Evolutionary conservation across 1,139 yeast genomes (phyloP).

Genomic region (Groenewaldozyma auringiensis): DNA sequence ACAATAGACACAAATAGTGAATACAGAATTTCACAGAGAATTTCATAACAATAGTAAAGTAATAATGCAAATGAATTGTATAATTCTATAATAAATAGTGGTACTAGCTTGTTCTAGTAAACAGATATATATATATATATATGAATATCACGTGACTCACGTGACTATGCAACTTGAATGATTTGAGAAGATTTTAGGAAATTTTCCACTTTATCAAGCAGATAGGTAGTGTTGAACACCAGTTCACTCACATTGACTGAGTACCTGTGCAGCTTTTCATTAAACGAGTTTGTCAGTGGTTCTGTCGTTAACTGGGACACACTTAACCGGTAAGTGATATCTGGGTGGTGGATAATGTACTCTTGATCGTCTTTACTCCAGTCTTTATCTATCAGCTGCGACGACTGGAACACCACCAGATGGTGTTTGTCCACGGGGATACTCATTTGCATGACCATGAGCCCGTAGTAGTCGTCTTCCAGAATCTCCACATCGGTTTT

Average conservation of each 20-base stretch:
- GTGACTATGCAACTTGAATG: no score
- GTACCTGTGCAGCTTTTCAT: constrained; percentile 14
- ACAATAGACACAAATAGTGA: no score
- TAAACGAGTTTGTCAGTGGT: constrained; percentile 13
- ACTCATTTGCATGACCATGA: constrained; percentile 15
- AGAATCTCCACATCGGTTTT: constrained; percentile 12
- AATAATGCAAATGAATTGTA: no score
- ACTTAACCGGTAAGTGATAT: constrained; percentile 16
- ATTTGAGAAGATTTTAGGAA: not conserved
- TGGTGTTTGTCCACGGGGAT: constrained; percentile 7
- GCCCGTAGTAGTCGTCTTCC: constrained; percentile 18
- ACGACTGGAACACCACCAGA: constrained; percentile 11
- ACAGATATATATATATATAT: not conserved
- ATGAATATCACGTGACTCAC: no score
- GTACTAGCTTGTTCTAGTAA: no score
- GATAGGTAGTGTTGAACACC: constrained; percentile 17
- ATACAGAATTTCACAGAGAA: no score
- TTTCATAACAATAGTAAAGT: no score
- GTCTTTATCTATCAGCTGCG: constrained; percentile 17
- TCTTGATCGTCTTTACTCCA: constrained; percentile 16
- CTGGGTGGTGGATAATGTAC: constrained; percentile 16
- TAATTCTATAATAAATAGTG: no score
- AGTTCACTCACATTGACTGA: constrained; percentile 16
- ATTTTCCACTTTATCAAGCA: constrained; percentile 13
- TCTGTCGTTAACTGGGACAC: constrained; percentile 11